phyloP scores from a whole-genome alignment of 1,139 yeast genomes.

The Trichomonascaceae sp. region DNA sequence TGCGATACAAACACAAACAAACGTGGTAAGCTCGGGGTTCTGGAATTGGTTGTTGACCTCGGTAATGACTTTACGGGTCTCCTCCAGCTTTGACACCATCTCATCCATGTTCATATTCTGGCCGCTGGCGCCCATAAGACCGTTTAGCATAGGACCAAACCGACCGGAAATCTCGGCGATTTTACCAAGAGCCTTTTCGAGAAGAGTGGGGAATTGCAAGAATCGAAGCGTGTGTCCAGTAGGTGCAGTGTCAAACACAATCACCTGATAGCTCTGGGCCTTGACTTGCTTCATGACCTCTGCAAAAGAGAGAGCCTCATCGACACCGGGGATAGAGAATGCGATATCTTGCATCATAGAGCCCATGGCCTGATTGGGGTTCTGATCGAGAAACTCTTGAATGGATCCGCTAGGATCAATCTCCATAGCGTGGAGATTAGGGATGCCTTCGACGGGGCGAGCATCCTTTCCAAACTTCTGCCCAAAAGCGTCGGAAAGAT shows the following conservation, averaged over 20 bases:
- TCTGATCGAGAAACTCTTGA: conserved; percentile 69
- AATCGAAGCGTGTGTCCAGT: conserved; percentile 95
- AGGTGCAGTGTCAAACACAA: conserved; percentile 96
- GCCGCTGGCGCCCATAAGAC: conserved; percentile 50
- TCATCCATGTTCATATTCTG: conserved; percentile 52
- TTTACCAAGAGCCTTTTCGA: conserved; percentile 76
- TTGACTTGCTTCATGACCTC: conserved; percentile 95
- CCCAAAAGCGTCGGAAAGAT: conserved; percentile 92
- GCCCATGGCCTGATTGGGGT: conserved; percentile 29
- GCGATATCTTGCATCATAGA: conserved; percentile 84
- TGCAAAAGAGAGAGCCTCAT: conserved; percentile 94
- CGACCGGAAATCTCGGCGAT: conserved; percentile 75
- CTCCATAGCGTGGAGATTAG: conserved; percentile 91
- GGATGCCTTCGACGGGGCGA: conserved; percentile 76
- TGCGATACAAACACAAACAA: conserved; percentile 93
- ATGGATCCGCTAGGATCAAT: conserved; percentile 92
- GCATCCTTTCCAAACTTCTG: conserved; percentile 97
- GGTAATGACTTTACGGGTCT: conserved; percentile 67
- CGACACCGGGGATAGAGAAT: conserved; percentile 93
- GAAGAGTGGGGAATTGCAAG: conserved; percentile 82
- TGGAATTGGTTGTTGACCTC: conserved; percentile 93
- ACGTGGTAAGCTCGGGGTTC: conserved; percentile 90
- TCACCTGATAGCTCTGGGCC: conserved; percentile 72
- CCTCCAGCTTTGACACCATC: conserved; percentile 67
- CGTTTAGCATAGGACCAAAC: conserved; percentile 82